These are phyloP conservation scores for Pichia sp. DNA, from an alignment of 1,139 yeast species.

Conservation along the genomic window DNA sequence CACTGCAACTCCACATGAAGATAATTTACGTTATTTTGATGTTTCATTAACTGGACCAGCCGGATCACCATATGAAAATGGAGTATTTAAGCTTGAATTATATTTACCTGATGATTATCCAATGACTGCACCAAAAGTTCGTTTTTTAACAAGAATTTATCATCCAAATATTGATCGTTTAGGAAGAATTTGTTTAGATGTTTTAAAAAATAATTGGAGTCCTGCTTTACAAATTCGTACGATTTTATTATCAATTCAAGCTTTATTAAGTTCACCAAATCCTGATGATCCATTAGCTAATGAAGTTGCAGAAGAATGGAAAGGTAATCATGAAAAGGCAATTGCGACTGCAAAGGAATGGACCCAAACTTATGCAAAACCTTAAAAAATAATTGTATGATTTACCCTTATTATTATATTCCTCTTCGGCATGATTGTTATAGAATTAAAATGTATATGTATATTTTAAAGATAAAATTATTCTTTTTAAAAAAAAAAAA, in stretches of 20 bases:
- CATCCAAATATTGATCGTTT: conserved; percentile 95
- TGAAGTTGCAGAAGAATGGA: conserved; percentile 97
- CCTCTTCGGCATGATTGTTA: no score
- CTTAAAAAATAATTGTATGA: background rate
- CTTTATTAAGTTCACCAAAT: conserved; percentile 89
- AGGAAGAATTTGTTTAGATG: conserved; percentile 94
- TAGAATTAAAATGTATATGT: no score
- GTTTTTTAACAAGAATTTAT: conserved; percentile 87
- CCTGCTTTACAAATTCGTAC: conserved; percentile 97
- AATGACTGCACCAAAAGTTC: conserved; percentile 88
- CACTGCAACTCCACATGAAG: conserved; percentile 87
- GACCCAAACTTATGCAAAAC: conserved; percentile 54
- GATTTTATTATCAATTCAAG: conserved; percentile 87
- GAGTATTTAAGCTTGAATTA: conserved; percentile 69
- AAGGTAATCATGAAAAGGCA: conserved; percentile 74
- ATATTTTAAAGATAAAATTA: no score
- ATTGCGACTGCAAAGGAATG: conserved; percentile 81
- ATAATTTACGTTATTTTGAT: conserved; percentile 84
- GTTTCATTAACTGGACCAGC: conserved; percentile 87
- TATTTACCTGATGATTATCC: conserved; percentile 89
- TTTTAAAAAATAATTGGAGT: conserved; percentile 90
- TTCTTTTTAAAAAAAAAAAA: background rate
- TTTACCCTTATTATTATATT: no score
- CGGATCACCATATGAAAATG: conserved; percentile 77
- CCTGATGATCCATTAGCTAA: conserved; percentile 98